Base-by-base conservation (phyloP, 176 grass and related monocot genomes). In the Ensete glaucum region DNA sequence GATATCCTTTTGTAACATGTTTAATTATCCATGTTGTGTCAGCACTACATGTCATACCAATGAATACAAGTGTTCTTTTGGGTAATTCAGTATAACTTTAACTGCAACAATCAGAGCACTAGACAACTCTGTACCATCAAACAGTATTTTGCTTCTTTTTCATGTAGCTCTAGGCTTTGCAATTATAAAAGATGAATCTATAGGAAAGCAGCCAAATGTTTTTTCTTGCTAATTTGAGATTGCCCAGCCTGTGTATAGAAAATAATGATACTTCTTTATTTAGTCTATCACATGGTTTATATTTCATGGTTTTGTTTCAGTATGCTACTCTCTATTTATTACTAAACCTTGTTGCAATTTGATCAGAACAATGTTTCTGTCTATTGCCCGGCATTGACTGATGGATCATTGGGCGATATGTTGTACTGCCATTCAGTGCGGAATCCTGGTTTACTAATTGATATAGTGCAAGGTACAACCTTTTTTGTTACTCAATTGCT, bases 381-480 rank as follows among this genome's bases (percentile, higher is more conserved):
- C 54, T 98, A 90, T 82, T 93, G 94, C 68, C 94, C 90, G 13
- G 77, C 85, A 54, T 79, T 98, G 80, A 98, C 94, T 64, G 94
- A 98, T 91, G 94, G 94, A 82, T 98, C 94, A 80, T 75, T 98
- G 21, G 94, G 94, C 58, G 94, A 93, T 84, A 98, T 98, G 90
- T 19, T 98, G 48, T 98, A 91, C 58, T 93, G 94, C 77, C 94
- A 98, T 56, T 83, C 94, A 80, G 86, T 98, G 53, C 83, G 76
- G 52, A 93, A 82, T 73, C 94, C 88, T 84, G 94, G 94, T 79
- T 84, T 98, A 82, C 68, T 93, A 74, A 87, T 98, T 81, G 94
- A 98, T 69, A 98, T 98, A 71, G 94, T 98, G 68, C 88, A 91
- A 89, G 90, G 94, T 89, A 93, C 16, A 64, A 71, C 77, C 19